These are phyloP conservation scores for Solanum chacoense DNA, from an alignment of 305 asterid species.

Conservation along the genomic window DNA sequence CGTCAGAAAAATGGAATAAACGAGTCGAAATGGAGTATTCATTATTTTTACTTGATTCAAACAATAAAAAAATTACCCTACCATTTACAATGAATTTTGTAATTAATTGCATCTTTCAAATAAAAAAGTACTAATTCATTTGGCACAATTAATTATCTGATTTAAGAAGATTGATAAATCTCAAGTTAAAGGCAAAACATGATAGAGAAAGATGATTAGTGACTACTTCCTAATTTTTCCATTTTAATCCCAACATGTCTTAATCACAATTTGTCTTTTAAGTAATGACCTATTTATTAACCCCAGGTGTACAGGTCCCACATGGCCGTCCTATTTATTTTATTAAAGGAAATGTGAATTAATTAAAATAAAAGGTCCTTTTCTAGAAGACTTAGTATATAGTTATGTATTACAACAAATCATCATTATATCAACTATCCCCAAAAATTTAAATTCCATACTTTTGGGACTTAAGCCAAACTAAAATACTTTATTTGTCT, in stretches of 20 bases:
- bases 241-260: background rate
- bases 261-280: background rate
- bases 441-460: background rate
- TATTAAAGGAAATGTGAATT: background rate
- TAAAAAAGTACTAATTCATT: background rate
- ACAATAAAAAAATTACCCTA: background rate
- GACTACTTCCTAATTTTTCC: background rate
- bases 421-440: background rate
- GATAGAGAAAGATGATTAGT: background rate
- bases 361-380: conserved; percentile 11
- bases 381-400: conserved; percentile 3
- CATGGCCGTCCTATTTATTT: conserved; percentile 6
- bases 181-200: background rate
- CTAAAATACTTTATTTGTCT: background rate
- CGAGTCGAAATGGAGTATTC: background rate
- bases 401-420: background rate
- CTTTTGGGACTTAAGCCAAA: background rate
- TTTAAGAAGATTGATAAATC: background rate
- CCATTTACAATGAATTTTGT: background rate
- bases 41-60: background rate
- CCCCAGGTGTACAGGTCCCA: background rate
- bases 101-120: background rate
- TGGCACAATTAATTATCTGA: background rate
- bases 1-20: background rate
- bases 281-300: background rate